Base-by-base conservation (phyloP, 2,329 filamentous ascomycete species). In the Arthrobotrys sinensis region DNA sequence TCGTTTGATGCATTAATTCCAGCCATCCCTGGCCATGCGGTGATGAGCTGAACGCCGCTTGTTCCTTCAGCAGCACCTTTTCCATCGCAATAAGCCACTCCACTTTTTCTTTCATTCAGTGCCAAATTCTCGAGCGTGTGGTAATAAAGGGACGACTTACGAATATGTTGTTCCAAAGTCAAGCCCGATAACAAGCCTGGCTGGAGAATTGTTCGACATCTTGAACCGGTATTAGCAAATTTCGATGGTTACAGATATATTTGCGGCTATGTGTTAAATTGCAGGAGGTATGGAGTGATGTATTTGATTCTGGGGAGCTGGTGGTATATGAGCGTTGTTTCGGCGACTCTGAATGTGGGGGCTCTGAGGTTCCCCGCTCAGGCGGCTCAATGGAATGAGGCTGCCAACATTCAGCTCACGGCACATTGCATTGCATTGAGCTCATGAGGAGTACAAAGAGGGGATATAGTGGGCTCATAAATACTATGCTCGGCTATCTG, bases 41-140 rank as follows among this genome's bases (percentile, higher is more conserved):
- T 63, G 4, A 84, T 67, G 8, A 83, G 57, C 10, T 82, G 69
- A 24, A 84, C 81, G 0, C 82, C 50, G 0, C 67, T 79, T 0
- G 50, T 71, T 3, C 36, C 75, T 2, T 80, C 79, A 1, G 81
- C 81, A 0, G 80, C 79, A 32, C 76, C 72, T 36, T 48, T 48
- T 12, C 28, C 60, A 38, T 84, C 83, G 36, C 82, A 83, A 65
- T 82, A 84, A 0, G 82, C 73, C 0, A 84, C 82, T 12, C 83
- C 83, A 4, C 60, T 64, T 21, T 46, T 48, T 40, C 40, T 34
- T 21, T 24, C 4, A 64, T 46, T 64, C 1, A 64, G 24, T 12
- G 21, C 16, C 6, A 57, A 4, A 4, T n/a, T 21, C 10, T 36
- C 2, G 11, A 57, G 4, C 14, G n/a, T 19, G n/a, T n/a, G n/a